Percentiles rank a stretch among this genome's conserved stretches.
phyloP scores from a whole-genome alignment of 2,329 filamentous ascomycete species.

The Tolypocladium pustulatum region DNA sequence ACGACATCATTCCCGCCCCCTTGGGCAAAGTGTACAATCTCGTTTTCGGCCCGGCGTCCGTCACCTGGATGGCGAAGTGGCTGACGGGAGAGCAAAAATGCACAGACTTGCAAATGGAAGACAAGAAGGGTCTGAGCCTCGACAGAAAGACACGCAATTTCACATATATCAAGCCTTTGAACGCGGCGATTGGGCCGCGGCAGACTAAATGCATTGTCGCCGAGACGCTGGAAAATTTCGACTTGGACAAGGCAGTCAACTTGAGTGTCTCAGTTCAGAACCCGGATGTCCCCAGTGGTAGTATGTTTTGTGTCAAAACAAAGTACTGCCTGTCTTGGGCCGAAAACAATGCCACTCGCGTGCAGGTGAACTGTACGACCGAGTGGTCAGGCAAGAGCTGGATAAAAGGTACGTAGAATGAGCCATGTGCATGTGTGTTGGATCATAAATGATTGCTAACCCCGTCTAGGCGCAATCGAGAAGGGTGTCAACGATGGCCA shows the following conservation, averaged over 20 bases:
- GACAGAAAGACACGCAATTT: conserved; percentile 68
- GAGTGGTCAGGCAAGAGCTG: conserved; percentile 98
- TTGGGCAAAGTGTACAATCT: conserved; percentile 85
- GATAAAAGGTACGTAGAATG: conserved; percentile 66
- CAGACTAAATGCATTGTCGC: conserved; percentile 91
- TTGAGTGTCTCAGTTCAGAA: conserved; percentile 79
- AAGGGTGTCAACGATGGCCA: conserved; percentile 92
- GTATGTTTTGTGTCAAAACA: conserved; percentile 84
- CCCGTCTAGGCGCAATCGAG: conserved; percentile 70
- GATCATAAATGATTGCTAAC: not conserved
- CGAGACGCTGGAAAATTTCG: conserved; percentile 72
- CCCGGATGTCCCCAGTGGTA: conserved; percentile 90
- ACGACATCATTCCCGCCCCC: conserved; percentile 78
- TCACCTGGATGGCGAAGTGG: conserved; percentile 77
- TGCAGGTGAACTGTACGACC: conserved; percentile 80
- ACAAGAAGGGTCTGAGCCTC: conserved; percentile 65
- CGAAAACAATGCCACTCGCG: conserved; percentile 70
- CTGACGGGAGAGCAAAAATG: conserved; percentile 82
- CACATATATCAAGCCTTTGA: conserved; percentile 85
- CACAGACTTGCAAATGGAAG: conserved; percentile 75
- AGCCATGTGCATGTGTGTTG: not conserved
- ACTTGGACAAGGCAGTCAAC: conserved; percentile 78
- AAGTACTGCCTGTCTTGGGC: conserved; percentile 93
- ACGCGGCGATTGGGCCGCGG: conserved; percentile 74
- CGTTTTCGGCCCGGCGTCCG: conserved; percentile 74